Conservation (phyloP, 2,329 filamentous ascomycete species). For the Fusarium napiforme region DNA sequence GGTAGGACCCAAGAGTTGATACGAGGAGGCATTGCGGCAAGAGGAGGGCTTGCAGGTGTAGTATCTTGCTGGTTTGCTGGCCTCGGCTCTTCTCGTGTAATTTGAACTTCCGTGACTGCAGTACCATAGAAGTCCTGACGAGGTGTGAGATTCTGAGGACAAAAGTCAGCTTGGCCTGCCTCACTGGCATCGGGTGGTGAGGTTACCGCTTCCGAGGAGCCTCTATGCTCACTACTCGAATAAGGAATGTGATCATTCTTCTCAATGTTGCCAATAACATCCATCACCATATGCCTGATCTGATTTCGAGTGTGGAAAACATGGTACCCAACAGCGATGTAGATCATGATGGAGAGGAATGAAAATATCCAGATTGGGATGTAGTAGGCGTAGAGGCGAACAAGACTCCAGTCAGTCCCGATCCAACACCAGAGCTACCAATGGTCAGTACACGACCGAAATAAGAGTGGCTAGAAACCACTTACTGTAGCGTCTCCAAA, state of each 20-base stretch:
- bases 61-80: slow-evolving; percentile 5
- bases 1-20: slow-evolving; percentile 42
- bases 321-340: slow-evolving; percentile 66
- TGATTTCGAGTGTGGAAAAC: slow-evolving; percentile 69
- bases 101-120: slow-evolving; percentile 61
- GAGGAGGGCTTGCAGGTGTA: slow-evolving; percentile 22
- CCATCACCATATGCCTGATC: slow-evolving; percentile 57
- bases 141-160: slow-evolving; percentile 41
- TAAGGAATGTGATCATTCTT: slow-evolving; percentile 33
- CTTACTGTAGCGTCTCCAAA: slow-evolving; percentile 68
- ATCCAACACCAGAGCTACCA: slow-evolving; percentile 71
- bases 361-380: slow-evolving; percentile 71
- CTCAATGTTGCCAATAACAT: slow-evolving; percentile 38
- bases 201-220: slow-evolving; percentile 51
- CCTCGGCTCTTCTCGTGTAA: slow-evolving; percentile 49
- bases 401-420: slow-evolving; percentile 60
- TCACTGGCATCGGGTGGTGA: neutral
- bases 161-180: slow-evolving; percentile 25
- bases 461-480: neutral
- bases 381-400: slow-evolving; percentile 70
- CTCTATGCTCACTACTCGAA: slow-evolving; percentile 44
- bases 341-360: slow-evolving; percentile 63
- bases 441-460: slow-evolving; percentile 12
- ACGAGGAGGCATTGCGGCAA: slow-evolving; percentile 26
- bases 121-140: slow-evolving; percentile 56